A percentile compares a stretch with the other conserved stretches of the same genome.
Conservation (phyloP, 371 early-diverging fungal species). For the Actinomucor elegans region DNA sequence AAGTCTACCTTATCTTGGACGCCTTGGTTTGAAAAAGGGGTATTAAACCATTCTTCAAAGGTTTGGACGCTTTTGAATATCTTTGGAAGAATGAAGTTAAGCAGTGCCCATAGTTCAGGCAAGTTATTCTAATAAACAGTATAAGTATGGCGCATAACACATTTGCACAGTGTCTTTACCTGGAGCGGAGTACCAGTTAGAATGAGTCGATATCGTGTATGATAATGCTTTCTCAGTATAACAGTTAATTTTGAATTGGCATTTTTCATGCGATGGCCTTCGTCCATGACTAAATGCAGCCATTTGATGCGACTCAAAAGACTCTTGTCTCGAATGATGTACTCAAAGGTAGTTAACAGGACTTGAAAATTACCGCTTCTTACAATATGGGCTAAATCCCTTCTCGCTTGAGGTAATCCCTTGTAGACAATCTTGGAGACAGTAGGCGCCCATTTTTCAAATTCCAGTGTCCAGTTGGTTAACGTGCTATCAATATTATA, state of each 20-base stretch:
- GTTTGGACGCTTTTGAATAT: slow-evolving; percentile 94
- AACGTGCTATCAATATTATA: slow-evolving; percentile 57
- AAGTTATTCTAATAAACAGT: too few species aligned
- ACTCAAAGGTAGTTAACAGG: slow-evolving; percentile 97
- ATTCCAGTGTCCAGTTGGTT: slow-evolving; percentile 96
- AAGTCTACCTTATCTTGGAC: slow-evolving; percentile 87
- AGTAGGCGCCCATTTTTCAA: slow-evolving; percentile 98
- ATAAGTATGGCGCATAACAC: too few species aligned
- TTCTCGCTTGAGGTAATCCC: slow-evolving; percentile 76
- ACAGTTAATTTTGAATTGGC: slow-evolving; percentile 84
- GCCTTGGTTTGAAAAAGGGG: slow-evolving; percentile 86
- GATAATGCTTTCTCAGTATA: slow-evolving; percentile 82
- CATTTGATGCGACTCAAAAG: slow-evolving; percentile 87
- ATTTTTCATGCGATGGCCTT: slow-evolving; percentile 99
- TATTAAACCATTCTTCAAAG: slow-evolving; percentile 99
- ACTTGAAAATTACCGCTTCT: slow-evolving; percentile 86
- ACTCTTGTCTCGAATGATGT: slow-evolving; percentile 89
- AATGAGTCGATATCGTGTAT: slow-evolving; percentile 92
- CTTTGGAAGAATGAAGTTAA: slow-evolving; percentile 97
- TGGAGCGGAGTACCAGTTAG: slow-evolving; percentile 99
- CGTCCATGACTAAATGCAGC: slow-evolving; percentile 97
- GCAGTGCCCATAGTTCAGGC: slow-evolving; percentile 96
- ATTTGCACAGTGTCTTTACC: too few species aligned
- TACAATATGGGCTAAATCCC: slow-evolving; percentile 70
- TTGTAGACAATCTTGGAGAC: slow-evolving; percentile 89